Evolutionary conservation across 257 asterid genomes (phyloP).

Genomic region (Solanum peruvianum): DNA sequence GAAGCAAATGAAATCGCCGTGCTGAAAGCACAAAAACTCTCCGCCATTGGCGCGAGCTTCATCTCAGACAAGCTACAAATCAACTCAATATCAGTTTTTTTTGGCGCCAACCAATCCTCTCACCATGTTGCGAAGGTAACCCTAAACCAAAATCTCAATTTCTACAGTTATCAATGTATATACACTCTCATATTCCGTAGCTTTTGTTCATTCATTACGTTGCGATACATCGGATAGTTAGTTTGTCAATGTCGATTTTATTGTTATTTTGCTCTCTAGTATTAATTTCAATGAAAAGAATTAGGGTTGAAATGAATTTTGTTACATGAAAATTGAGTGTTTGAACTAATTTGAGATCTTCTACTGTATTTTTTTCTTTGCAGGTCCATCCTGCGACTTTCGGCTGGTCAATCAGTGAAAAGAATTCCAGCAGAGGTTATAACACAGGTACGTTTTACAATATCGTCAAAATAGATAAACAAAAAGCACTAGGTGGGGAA

Average conservation of each 20-base stretch:
- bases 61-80: not conserved
- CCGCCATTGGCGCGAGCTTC: not conserved
- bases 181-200: not conserved
- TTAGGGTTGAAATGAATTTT: not conserved
- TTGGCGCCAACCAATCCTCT: not conserved
- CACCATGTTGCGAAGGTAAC: not conserved
- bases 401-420: not conserved
- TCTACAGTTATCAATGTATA: not conserved
- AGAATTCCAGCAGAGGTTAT: not conserved
- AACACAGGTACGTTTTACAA: not conserved
- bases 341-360: not conserved
- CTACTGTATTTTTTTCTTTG: not conserved
- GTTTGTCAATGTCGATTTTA: not conserved
- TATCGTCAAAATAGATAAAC: not conserved
- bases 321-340: not conserved
- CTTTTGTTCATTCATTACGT: not conserved
- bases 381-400: not conserved
- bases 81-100: not conserved
- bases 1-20: not conserved
- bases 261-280: not conserved
- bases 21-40: not conserved
- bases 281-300: not conserved
- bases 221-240: not conserved
- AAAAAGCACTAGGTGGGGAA: not conserved
- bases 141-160: not conserved